A percentile compares a stretch with the other conserved stretches of the same genome.
These are phyloP conservation scores for Aspergillus sp. DNA, from an alignment of 2,329 filamentous ascomycete genomes.

Conservation along the genomic window DNA sequence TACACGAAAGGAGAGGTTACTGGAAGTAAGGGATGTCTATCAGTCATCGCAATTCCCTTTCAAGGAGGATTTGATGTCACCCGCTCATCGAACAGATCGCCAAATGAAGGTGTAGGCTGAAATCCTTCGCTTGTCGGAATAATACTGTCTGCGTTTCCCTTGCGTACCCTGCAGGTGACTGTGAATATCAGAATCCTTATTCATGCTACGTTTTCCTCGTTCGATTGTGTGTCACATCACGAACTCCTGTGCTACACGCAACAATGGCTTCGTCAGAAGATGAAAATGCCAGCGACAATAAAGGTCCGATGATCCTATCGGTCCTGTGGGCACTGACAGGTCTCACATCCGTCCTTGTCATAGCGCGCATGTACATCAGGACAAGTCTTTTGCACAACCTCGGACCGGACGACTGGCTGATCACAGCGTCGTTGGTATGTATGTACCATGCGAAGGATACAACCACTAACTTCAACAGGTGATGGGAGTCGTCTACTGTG, in stretches of 20 bases:
- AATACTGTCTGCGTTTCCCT: too few species aligned
- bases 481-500: conserved; percentile 14
- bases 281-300: conserved; percentile 27
- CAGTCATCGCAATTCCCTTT: too few species aligned
- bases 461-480: conserved; percentile 4
- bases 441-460: neutral
- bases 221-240: neutral
- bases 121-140: too few species aligned
- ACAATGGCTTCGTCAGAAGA: neutral
- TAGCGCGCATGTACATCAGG: conserved; percentile 39
- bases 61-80: too few species aligned
- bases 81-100: too few species aligned
- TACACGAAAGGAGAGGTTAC: too few species aligned
- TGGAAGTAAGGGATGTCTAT: too few species aligned
- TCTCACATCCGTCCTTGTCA: conserved; percentile 35
- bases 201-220: neutral
- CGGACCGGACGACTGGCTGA: conserved; percentile 44
- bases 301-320: conserved; percentile 39
- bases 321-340: conserved; percentile 35
- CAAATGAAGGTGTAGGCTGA: too few species aligned
- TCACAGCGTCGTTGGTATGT: conserved; percentile 35
- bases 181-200: neutral
- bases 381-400: conserved; percentile 33
- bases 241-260: neutral
- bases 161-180: neutral